Evolutionary conservation across 164 flowering plant species (phyloP), one percentile per base, ranked within the genome.

Genomic region (Vitis rotundifolia): DNA sequence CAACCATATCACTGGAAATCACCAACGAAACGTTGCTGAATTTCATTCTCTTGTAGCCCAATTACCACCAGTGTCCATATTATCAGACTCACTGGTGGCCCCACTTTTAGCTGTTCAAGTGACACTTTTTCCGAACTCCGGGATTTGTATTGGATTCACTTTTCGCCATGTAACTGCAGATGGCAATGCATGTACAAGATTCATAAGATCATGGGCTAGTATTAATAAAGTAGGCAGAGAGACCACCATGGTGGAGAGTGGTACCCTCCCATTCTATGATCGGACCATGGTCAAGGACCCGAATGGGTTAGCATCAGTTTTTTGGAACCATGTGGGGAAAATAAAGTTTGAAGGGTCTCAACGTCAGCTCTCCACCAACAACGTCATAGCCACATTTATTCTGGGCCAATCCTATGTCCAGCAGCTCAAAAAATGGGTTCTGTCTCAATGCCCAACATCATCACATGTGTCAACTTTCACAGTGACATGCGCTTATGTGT

Each of bases 181-280:
- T 50, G 88, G 80, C 0, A 73, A 59, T n/a, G 3, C 73, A 9
- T 22, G 72, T 14, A 50, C 49, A 62, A 60, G 65, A 13, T 83
- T 85, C 67, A 48, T 84, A 14, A 79, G 68, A 55, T 60, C 80
- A 6, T 88, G 92, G 92, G 81, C 88, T 1, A 73, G 79, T 2
- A 61, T 76, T 5, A 61, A 57, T 50, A 62, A 63, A 55, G 11
- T 49, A 0, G 74, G 64, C 0, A 73, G 51, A 29, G 73, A 70
- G 47, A 37, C 63, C 11, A 52, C 16, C 14, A 18, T 18, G 3
- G 53, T 47, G 12, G 26, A 28, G 12, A 53, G 55, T 2, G 48
- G 13, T 0, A 11, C 31, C 0, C 49, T 56, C 2, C 83, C 78
- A 3, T 61, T 56, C 49, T 74, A 62, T 18, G 83, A 82, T 16